These are phyloP conservation scores for Colletotrichum filicis DNA, from an alignment of 2,329 filamentous ascomycete species.

Conservation along the genomic window DNA sequence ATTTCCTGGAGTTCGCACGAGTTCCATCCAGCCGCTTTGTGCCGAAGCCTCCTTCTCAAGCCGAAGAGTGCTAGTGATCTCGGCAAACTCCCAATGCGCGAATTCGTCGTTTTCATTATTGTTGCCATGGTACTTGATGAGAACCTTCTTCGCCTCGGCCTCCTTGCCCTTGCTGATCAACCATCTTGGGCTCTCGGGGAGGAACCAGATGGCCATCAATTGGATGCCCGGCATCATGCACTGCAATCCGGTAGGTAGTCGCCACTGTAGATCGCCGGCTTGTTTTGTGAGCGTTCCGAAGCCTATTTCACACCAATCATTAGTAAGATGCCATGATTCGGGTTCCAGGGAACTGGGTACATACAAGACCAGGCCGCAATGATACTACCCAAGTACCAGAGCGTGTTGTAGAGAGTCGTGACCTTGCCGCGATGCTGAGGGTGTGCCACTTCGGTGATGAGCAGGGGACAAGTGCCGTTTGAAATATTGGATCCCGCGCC, in stretches of 20 bases:
- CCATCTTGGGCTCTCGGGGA: slow-evolving; percentile 71
- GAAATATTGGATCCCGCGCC: slow-evolving; percentile 62
- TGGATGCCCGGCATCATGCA: slow-evolving; percentile 56
- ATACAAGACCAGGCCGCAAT: slow-evolving; percentile 57
- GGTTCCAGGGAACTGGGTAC: not conserved
- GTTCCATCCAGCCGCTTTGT: slow-evolving; percentile 47
- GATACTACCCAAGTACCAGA: slow-evolving; percentile 53
- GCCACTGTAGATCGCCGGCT: slow-evolving; percentile 58
- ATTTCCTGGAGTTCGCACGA: slow-evolving; percentile 47
- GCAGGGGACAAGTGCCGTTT: slow-evolving; percentile 57
- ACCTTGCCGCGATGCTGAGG: slow-evolving; percentile 60
- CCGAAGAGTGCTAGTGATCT: slow-evolving; percentile 50
- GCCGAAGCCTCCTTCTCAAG: slow-evolving; percentile 50
- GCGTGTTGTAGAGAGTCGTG: slow-evolving; percentile 60
- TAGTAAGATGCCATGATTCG: not conserved
- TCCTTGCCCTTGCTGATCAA: slow-evolving; percentile 61
- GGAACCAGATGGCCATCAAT: slow-evolving; percentile 52
- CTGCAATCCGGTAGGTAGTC: slow-evolving; percentile 53
- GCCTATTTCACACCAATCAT: not conserved
- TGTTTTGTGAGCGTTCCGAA: slow-evolving; percentile 54
- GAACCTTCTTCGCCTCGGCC: slow-evolving; percentile 60
- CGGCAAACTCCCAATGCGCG: slow-evolving; percentile 33
- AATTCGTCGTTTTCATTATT: slow-evolving; percentile 31
- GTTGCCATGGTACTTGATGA: slow-evolving; percentile 50
- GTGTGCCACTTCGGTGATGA: slow-evolving; percentile 61